Conservation (phyloP, 345 rosid genomes). For the Carallia brachiata region DNA sequence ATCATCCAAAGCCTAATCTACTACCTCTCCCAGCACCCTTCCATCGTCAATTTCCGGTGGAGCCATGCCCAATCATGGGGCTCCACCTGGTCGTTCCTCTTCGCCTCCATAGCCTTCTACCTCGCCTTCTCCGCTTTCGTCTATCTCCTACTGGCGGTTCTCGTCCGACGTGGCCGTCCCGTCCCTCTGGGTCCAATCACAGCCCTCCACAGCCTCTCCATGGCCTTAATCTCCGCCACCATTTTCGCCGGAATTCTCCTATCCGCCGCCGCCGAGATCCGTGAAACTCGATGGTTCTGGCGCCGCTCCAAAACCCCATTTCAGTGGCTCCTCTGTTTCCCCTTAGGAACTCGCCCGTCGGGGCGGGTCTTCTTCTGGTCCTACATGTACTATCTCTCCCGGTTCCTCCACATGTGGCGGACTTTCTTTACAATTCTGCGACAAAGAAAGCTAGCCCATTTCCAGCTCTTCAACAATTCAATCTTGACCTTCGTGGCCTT, state of each 20-base stretch:
- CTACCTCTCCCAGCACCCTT: conserved; percentile 80
- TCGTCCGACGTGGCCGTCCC: conserved; percentile 41
- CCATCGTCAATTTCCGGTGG: conserved; percentile 80
- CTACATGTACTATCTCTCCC: conserved; percentile 69
- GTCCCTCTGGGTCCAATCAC: conserved; percentile 74
- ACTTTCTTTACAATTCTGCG: conserved; percentile 56
- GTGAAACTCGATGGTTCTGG: conserved; percentile 86
- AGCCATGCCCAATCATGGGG: conserved; percentile 79
- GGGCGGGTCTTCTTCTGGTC: conserved; percentile 99
- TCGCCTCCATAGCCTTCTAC: conserved; percentile 58
- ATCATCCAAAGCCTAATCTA: conserved; percentile 33
- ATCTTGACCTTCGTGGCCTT: conserved; percentile 62
- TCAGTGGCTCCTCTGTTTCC: conserved; percentile 94
- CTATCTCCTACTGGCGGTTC: conserved; percentile 45
- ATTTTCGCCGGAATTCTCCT: conserved; percentile 78
- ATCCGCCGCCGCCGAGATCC: conserved; percentile 82
- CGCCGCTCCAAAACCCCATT: conserved; percentile 63
- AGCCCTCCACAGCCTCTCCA: conserved; percentile 61
- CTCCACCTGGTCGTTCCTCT: conserved; percentile 86
- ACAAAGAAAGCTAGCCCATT: conserved; percentile 46
- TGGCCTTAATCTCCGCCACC: conserved; percentile 60
- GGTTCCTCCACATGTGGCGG: conserved; percentile 75
- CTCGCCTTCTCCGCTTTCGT: conserved; percentile 45
- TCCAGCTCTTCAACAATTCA: conserved; percentile 65
- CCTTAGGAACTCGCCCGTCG: conserved; percentile 83